Evolutionary conservation across 495 filamentous ascomycete genomes (phyloP).

Genomic region (Hypoxylon fuscum): DNA sequence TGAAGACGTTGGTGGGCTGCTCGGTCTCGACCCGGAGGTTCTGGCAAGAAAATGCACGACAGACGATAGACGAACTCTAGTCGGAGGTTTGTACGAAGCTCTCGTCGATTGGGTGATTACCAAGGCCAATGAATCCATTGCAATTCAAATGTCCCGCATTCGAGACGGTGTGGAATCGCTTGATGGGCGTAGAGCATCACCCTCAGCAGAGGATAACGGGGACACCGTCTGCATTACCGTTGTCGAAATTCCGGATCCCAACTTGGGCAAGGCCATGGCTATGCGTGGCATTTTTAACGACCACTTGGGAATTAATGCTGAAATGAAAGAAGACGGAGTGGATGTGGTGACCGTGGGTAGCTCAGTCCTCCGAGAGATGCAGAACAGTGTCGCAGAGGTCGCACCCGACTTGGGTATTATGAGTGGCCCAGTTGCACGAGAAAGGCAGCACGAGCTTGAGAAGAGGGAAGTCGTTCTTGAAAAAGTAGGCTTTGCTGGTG

Average conservation of each 20-base stretch:
- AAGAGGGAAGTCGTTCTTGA: slow-evolving; percentile 84
- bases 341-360: slow-evolving; percentile 71
- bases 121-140: slow-evolving; percentile 90
- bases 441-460: slow-evolving; percentile 81
- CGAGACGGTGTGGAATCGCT: slow-evolving; percentile 69
- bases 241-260: slow-evolving; percentile 82
- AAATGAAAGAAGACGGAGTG: slow-evolving; percentile 96
- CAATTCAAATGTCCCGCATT: slow-evolving; percentile 70
- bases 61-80: slow-evolving; percentile 80
- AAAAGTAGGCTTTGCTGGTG: slow-evolving; percentile 82
- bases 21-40: slow-evolving; percentile 88
- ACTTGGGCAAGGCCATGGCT: slow-evolving; percentile 82
- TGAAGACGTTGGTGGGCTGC: slow-evolving; percentile 85
- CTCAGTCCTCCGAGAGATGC: slow-evolving; percentile 87
- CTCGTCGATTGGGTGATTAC: slow-evolving; percentile 93
- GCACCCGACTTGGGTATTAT: slow-evolving; percentile 85
- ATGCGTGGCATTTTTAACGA: slow-evolving; percentile 94
- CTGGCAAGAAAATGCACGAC: slow-evolving; percentile 81
- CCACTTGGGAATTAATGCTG: slow-evolving; percentile 86
- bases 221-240: slow-evolving; percentile 92
- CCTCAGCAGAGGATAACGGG: slow-evolving; percentile 69
- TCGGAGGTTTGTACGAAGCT: slow-evolving; percentile 90
- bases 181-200: slow-evolving; percentile 68
- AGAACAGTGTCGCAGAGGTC: slow-evolving; percentile 76
- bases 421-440: slow-evolving; percentile 67